Base-by-base conservation (phyloP, 345 rosid species). In the Combretum micranthum region DNA sequence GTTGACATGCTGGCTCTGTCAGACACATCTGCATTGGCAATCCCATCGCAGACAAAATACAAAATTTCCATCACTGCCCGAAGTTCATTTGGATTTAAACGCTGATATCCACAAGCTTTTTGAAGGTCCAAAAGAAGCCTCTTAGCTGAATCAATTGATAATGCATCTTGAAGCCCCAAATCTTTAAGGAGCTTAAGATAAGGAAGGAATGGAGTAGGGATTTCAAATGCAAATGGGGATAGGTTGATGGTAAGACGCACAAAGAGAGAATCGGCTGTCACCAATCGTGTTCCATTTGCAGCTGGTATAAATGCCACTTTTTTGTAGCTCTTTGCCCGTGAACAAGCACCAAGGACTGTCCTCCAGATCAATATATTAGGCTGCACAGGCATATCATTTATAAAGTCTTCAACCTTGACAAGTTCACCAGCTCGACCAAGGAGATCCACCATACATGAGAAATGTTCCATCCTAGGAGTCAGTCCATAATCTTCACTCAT, bases 171-270 rank as follows among this genome's bases (percentile, higher is more conserved):
- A 69, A 87, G 96, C 54, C 96, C 97, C 75, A 90, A 68, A 61
- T 87, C 89, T 80, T 80, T 83, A 22, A 90, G 96, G 72, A 85
- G 72, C 65, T 83, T 83, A 68, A 85, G 60, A 64, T 70, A 90
- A 56, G 89, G 96, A 69, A 87, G 96, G 69, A 83, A 87, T 20
- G 65, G 61, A 65, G 83, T 67, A 63, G 96, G 93, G 58, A 90
- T 94, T 64, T 83, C 97, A 73, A 87, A 90, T 32, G 96, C 94
- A 73, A 90, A 87, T 43, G 97, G 97, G 39, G 97, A 88, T 68
- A 90, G 69, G 65, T 87, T 87, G 60, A 90, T 72, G 12, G 91
- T 68, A 51, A 90, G 72, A 61, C 80, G 94, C 52, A 71, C 87
- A 70, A 90, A 90, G 62, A 87, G 96, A 61, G 89, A 76, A 69